These are phyloP conservation scores for Pythium sp. DNA, from an alignment of 352 stramenopile genomes.

Conservation along the genomic window DNA sequence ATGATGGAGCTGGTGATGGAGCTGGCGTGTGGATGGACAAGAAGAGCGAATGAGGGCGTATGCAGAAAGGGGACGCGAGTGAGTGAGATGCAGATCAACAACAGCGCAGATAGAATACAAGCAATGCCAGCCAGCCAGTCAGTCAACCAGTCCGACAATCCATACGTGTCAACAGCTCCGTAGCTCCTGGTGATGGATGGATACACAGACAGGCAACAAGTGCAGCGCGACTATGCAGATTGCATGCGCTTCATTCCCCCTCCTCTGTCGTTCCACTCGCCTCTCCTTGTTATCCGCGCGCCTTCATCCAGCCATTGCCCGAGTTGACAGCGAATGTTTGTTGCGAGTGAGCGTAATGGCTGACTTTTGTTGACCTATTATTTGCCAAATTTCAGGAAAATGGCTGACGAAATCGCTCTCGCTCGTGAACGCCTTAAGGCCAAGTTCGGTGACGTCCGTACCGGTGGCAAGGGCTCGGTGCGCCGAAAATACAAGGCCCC, in stretches of 20 bases:
- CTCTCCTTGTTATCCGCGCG: neutral
- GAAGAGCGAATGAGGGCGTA: neutral
- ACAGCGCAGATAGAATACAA: neutral
- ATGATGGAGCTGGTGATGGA: neutral
- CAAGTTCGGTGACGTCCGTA: slow-evolving; percentile 89
- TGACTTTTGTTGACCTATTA: slow-evolving; percentile 2
- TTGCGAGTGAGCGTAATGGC: neutral
- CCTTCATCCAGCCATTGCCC: neutral
- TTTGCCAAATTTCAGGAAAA: slow-evolving; percentile 27
- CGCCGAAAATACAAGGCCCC: slow-evolving; percentile 96
- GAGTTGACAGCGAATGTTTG: neutral
- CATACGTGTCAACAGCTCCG: neutral
- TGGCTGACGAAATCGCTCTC: slow-evolving; percentile 89
- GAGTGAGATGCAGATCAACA: neutral
- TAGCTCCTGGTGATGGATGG: slow-evolving; percentile 1
- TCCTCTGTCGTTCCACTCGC: neutral
- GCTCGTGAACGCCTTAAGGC: slow-evolving; percentile 81
- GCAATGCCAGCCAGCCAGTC: neutral
- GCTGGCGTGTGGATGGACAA: neutral
- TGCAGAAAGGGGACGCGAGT: neutral
- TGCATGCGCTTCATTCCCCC: neutral
- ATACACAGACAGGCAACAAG: neutral
- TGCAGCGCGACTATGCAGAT: neutral
- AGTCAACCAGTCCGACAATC: neutral
- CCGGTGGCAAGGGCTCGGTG: slow-evolving; percentile 94